Evolutionary conservation across 495 filamentous ascomycete genomes (phyloP).

Genomic region (Aspergillus steynii): DNA sequence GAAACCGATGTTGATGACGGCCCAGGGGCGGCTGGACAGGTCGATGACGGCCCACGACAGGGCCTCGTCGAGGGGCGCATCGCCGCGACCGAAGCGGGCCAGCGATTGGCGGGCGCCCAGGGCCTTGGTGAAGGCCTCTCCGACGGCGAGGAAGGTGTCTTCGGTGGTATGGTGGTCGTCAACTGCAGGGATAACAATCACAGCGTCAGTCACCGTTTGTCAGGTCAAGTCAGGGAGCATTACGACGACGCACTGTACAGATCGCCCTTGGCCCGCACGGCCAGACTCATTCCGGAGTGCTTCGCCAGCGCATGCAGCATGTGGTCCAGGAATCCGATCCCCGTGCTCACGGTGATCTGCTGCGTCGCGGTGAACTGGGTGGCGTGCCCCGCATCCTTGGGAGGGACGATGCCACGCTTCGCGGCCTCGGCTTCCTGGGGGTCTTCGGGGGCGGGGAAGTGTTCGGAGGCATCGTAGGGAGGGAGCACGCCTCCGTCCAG

Average conservation of each 20-base stretch:
- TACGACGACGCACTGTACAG: conserved; percentile 68
- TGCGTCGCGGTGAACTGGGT: conserved; percentile 78
- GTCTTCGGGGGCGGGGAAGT: conserved; percentile 41
- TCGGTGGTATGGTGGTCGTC: conserved; percentile 99
- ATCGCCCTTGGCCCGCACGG: conserved; percentile 80
- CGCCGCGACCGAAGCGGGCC: conserved; percentile 85
- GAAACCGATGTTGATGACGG: conserved; percentile 77
- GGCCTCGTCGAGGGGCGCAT: conserved; percentile 92
- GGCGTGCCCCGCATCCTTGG: conserved; percentile 77
- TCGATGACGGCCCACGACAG: conserved; percentile 93
- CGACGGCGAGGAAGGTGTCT: conserved; percentile 91
- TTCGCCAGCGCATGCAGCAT: conserved; percentile 98
- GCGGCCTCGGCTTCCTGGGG: conserved; percentile 43
- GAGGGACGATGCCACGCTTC: conserved; percentile 79
- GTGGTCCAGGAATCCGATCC: conserved; percentile 98
- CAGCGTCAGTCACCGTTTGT: not conserved
- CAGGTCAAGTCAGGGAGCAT: too few relatives aligned
- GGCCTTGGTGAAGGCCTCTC: conserved; percentile 75
- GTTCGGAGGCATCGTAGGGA: conserved; percentile 53
- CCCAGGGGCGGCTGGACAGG: conserved; percentile 85
- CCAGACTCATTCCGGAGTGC: conserved; percentile 89
- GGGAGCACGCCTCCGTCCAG: conserved; percentile 83
- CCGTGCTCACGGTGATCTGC: conserved; percentile 83
- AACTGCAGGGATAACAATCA: conserved; percentile 51
- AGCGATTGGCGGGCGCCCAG: conserved; percentile 76